Conservation (phyloP, 805 yeast genomes). For the Cyberlindnera lachancei region DNA sequence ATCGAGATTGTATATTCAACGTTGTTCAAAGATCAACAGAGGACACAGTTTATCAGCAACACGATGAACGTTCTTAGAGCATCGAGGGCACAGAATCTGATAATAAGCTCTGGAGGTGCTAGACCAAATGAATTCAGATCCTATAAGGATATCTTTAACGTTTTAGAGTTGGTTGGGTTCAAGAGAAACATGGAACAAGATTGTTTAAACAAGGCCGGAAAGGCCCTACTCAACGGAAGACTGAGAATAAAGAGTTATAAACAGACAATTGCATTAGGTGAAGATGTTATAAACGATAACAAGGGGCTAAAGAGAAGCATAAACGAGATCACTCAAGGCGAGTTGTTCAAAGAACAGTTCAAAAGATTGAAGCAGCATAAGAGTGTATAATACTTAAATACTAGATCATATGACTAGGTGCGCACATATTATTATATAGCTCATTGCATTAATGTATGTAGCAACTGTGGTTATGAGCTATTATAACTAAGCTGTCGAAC, state of each 20-base stretch:
- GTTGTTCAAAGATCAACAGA: slow-evolving; percentile 36
- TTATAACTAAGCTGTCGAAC: too few relatives aligned
- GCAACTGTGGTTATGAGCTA: too few relatives aligned
- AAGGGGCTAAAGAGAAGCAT: slow-evolving; percentile 16
- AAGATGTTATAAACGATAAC: slow-evolving; percentile 27
- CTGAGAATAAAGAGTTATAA: slow-evolving; percentile 68
- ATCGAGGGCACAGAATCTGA: slow-evolving; percentile 70
- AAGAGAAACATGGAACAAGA: slow-evolving; percentile 50
- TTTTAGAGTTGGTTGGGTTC: slow-evolving; percentile 65
- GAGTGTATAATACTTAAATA: too few relatives aligned
- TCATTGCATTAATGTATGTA: too few relatives aligned
- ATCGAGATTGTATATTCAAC: slow-evolving; percentile 70
- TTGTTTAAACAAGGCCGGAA: slow-evolving; percentile 46
- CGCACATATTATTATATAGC: too few relatives aligned
- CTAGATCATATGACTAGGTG: too few relatives aligned
- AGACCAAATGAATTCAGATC: slow-evolving; percentile 53
- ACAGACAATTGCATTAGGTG: slow-evolving; percentile 59
- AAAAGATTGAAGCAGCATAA: slow-evolving; percentile 19
- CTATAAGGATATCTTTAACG: slow-evolving; percentile 57
- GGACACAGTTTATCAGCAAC: slow-evolving; percentile 64
- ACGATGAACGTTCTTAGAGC: slow-evolving; percentile 72
- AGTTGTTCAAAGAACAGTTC: slow-evolving; percentile 19
- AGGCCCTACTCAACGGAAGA: slow-evolving; percentile 66
- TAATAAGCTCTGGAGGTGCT: slow-evolving; percentile 70
- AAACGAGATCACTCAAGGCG: slow-evolving; percentile 14